Evolutionary conservation across 176 grass and related monocot genomes (phyloP).

Genomic region (Hsuehochloa calcarea): DNA sequence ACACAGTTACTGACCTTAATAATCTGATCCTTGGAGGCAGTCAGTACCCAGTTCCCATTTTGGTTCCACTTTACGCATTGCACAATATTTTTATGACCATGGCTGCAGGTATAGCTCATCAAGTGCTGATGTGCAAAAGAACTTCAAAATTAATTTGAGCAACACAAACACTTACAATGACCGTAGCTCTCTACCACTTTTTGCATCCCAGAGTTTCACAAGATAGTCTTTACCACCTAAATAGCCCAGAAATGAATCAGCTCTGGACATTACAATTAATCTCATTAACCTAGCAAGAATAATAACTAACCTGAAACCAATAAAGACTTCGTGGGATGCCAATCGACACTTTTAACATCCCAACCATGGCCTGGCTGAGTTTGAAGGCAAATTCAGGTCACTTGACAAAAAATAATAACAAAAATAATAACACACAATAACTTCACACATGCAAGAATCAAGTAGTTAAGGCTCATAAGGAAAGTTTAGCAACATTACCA

Average conservation of each 20-base stretch:
- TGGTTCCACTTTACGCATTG: constrained; percentile 99
- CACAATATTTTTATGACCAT: constrained; percentile 98
- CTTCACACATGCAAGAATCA: constrained; percentile 7
- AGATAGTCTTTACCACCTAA: constrained; percentile 97
- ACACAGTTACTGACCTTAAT: constrained; percentile 68
- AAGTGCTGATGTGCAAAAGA: constrained; percentile 26
- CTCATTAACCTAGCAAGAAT: constrained; percentile 21
- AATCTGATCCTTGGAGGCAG: constrained; percentile 96
- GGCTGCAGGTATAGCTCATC: constrained; percentile 57
- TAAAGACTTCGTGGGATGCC: constrained; percentile 97
- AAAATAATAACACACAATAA: constrained; percentile 32
- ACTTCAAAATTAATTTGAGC: constrained; percentile 13
- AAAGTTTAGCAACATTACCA: constrained; percentile 82
- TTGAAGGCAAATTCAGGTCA: constrained; percentile 70
- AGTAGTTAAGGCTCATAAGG: constrained; percentile 21
- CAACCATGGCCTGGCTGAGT: constrained; percentile 99
- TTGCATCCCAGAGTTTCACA: constrained; percentile 99
- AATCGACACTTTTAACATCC: constrained; percentile 99
- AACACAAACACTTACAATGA: constrained; percentile 68
- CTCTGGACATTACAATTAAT: constrained; percentile 15
- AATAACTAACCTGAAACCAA: constrained; percentile 81
- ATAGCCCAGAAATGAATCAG: constrained; percentile 35
- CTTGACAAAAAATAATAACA: constrained; percentile 27
- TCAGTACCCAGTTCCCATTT: constrained; percentile 99
- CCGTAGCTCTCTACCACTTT: constrained; percentile 73